Evolutionary conservation across 371 early-diverging fungal genomes (phyloP).

Genomic region (Umbelopsis sp.): DNA sequence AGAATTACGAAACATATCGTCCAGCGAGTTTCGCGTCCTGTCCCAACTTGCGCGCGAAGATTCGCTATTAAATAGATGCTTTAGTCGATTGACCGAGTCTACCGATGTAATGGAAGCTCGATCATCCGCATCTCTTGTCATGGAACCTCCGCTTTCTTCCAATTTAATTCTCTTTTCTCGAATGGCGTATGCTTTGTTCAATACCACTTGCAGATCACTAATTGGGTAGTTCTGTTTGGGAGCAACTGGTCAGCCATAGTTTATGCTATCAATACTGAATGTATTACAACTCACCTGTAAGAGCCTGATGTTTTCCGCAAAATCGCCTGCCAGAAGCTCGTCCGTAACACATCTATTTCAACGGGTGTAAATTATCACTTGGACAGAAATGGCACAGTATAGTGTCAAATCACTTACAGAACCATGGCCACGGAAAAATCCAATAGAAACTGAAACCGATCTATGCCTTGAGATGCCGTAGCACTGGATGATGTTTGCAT

Average conservation of each 20-base stretch:
- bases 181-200: slow-evolving; percentile 42
- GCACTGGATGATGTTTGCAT: slow-evolving; percentile 30
- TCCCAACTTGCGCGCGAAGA: slow-evolving; percentile 5
- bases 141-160: neutral
- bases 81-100: slow-evolving; percentile 3
- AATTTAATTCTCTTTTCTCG: slow-evolving; percentile 38
- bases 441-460: slow-evolving; percentile 71
- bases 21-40: slow-evolving; percentile 16
- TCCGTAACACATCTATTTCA: slow-evolving; percentile 56
- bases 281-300: slow-evolving; percentile 47
- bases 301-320: slow-evolving; percentile 68
- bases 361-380: too few species aligned
- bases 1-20: slow-evolving; percentile 14
- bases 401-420: slow-evolving; percentile 46
- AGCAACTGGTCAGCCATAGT: too few species aligned
- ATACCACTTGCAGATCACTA: slow-evolving; percentile 50
- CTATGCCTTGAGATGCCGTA: slow-evolving; percentile 9
- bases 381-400: neutral
- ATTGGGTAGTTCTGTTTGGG: slow-evolving; percentile 51
- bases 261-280: too few species aligned
- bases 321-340: slow-evolving; percentile 61
- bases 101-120: slow-evolving; percentile 2
- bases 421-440: slow-evolving; percentile 83
- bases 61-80: slow-evolving; percentile 1
- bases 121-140: neutral